Conservation (phyloP, 805 yeast genomes). For the Yamadazyma akitaensis region DNA sequence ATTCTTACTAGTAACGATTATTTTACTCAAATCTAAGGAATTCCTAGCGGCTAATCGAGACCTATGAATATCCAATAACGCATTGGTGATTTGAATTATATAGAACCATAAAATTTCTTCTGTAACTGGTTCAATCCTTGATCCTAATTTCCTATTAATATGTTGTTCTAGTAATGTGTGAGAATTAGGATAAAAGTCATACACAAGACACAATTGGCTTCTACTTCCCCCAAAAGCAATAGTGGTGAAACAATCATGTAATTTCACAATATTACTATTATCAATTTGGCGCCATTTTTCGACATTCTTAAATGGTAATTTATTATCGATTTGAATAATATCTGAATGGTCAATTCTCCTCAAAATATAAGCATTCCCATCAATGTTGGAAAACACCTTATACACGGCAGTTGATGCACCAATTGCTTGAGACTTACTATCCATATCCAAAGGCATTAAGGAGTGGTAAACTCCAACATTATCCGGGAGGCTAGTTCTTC, state of each 20-base stretch:
- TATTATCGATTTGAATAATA: conserved; percentile 30
- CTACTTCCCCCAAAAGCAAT: conserved; percentile 74
- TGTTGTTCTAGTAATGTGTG: conserved; percentile 69
- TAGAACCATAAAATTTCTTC: conserved; percentile 75
- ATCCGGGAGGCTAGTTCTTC: conserved; percentile 50
- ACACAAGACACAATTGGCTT: conserved; percentile 65
- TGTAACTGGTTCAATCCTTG: conserved; percentile 49
- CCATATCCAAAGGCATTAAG: conserved; percentile 72
- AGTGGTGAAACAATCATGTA: conserved; percentile 82
- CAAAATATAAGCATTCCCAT: conserved; percentile 75
- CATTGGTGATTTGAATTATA: conserved; percentile 69
- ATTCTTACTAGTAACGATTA: conserved; percentile 68
- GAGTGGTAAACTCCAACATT: conserved; percentile 69
- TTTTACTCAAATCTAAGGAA: conserved; percentile 60
- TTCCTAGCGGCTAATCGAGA: conserved; percentile 59
- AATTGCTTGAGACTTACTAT: conserved; percentile 35
- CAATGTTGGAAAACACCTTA: conserved; percentile 74
- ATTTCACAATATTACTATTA: conserved; percentile 56
- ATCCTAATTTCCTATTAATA: conserved; percentile 42
- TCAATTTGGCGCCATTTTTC: conserved; percentile 63
- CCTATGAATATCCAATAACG: conserved; percentile 62
- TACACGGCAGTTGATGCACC: conserved; percentile 62
- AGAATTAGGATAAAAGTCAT: conserved; percentile 82
- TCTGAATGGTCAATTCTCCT: conserved; percentile 57
- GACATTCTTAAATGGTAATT: conserved; percentile 56